These are phyloP conservation scores for Scheffersomyces illinoinensis DNA, from an alignment of 1,139 yeast species.

Conservation along the genomic window DNA sequence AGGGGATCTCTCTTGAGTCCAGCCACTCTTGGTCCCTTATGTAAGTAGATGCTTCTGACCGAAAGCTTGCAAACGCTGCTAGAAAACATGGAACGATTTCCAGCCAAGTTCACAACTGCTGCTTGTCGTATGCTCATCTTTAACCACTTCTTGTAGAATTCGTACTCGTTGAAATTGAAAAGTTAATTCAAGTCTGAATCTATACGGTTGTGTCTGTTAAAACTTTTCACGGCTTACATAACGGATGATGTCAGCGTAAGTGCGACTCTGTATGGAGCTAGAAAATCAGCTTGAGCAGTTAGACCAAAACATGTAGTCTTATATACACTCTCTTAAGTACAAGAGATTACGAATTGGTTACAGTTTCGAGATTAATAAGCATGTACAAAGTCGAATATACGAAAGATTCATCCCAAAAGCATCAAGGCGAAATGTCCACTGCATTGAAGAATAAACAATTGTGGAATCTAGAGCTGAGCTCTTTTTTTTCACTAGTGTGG, in stretches of 20 bases:
- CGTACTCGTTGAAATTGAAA: neutral
- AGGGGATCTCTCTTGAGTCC: conserved; percentile 80
- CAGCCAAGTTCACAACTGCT: neutral
- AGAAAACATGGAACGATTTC: neutral
- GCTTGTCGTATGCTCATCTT: conserved; percentile 4
- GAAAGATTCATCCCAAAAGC: too few species aligned
- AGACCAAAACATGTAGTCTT: neutral
- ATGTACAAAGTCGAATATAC: neutral
- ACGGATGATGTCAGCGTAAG: conserved; percentile 3
- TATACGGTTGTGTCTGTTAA: neutral
- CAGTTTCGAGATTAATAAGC: neutral
- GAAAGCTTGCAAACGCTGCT: neutral
- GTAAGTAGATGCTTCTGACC: conserved; percentile 31
- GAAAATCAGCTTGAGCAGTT: neutral
- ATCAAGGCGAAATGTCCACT: too few species aligned
- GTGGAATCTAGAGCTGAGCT: too few species aligned
- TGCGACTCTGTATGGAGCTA: neutral
- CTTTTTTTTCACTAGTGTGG: neutral
- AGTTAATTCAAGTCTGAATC: neutral
- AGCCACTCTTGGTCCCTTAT: conserved; percentile 62
- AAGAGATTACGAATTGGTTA: neutral
- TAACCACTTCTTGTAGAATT: neutral
- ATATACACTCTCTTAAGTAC: neutral
- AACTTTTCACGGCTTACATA: conserved; percentile 2
- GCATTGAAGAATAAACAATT: too few species aligned